Base-by-base conservation (phyloP, 768 basidiomycete genomes). In the Suillus weaverae region DNA sequence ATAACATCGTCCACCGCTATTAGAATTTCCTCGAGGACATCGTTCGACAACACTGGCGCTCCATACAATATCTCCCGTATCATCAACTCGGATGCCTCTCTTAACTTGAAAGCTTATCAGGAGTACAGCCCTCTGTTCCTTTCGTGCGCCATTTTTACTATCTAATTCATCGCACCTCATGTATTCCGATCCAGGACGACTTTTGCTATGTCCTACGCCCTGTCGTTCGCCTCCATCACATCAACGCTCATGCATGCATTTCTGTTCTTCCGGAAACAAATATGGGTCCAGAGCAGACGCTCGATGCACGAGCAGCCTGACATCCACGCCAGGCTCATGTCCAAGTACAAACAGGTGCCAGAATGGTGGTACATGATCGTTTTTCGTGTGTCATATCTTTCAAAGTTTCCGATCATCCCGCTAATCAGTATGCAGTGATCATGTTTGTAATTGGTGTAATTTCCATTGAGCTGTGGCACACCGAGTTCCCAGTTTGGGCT, bases 161-260 rank as follows among this genome's bases (percentile, higher is more conserved):
- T 67, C 26, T 30, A 51, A 55, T 70, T 60, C 61, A 62, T 44
- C 20, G 62, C 61, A 36, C 30, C 81, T 64, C 33, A 66, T 65
- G 22, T 67, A 61, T n/a, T 5, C 13, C 5, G 41, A 43, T 59
- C 56, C 32, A 74, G 75, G 35, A 78, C 86, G 33, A 89, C 90
- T 0, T 94, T 94, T 70, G 88, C 93, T 14, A 76, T 94, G 41
- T 82, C 87, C 10, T 95, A 94, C 70, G 92, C 89, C 30, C 80
- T 94, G 10, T 90, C 89, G n/a, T 94, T 95, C 68, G 92, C 92
- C 2, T 84, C 87, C 36, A 89, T 94, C 73, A 90, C 92, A 0
- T 84, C 92, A 0, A 90, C 89, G 2, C 72, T 92, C 66, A 85
- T 82, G 35, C 94, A 95, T 69, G 85, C 91, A 75, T 80, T 82